Evolutionary conservation across 345 rosid species (phyloP), one percentile per base, ranked within the genome.

Genomic region (Adansonia digitata): DNA sequence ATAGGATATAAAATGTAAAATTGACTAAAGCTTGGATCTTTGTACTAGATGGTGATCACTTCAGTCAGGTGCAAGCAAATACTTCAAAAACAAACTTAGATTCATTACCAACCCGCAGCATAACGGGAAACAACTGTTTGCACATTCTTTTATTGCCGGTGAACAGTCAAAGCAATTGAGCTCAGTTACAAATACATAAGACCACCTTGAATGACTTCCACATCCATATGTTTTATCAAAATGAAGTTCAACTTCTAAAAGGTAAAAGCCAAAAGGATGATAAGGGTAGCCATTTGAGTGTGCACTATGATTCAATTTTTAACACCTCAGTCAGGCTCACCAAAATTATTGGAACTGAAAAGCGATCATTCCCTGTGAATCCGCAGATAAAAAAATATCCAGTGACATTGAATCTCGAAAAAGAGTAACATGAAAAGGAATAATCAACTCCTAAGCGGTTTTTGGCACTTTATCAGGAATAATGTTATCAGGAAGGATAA

Each of bases 401-500:
- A 27, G 18, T 42, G 56, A 73, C 67, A 59, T 43, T 39, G 40
- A 59, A 59, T 42, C 75, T 57, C 34, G 13, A 40, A 37, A 24
- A 57, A 56, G 2, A 15, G 56, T 43, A 46, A 43, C 4, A 4
- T 68, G 20, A 11, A 55, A 22, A 12, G 29, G 71, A 78, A 75
- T 60, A 56, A 45, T 73, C 56, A 48, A 43, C 49, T 66, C 6
- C 75, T 74, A 87, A 71, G 79, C 74, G 2, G 89, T 73, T 79
- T 81, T 86, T 5, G 82, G 73, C 76, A 79, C 76, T 82, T 86
- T 86, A 43, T 87, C 85, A 40, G 81, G 88, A 59, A 88, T 80
- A 51, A 86, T 71, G 69, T 82, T 87, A 63, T 88, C 88, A 18
- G 94, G 84, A 77, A 88, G 89, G 63, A 77, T 82, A 71, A 92